Base-by-base conservation (phyloP, 2,329 filamentous ascomycete species). In the Calonectria ilicicola region DNA sequence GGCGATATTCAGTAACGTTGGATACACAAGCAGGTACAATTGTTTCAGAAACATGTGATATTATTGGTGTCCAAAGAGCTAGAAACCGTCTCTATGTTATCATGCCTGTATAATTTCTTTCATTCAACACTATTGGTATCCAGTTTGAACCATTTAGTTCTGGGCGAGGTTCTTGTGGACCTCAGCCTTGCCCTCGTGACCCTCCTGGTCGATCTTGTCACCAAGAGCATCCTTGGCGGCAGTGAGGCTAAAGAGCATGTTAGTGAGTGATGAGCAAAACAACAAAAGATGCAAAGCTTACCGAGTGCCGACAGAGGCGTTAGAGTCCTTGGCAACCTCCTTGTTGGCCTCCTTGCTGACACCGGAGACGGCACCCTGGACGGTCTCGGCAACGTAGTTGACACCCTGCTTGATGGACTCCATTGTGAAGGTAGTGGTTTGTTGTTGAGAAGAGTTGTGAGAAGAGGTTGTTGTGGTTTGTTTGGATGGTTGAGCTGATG, bases 281-380 rank as follows among this genome's bases (percentile, higher is more conserved):
- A 12, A 1, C 14, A 14, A 12, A 2, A 10, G n/a, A 15, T 53
- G 2, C 49, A 4, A 14, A 35, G 67, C 86, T 82, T 83, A 89
- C 87, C 92, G 91, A 82, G 89, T 91, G 80, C 83, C 77, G 67
- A 91, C 15, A 74, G 77, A 78, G 76, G 86, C 88, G 80, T 92
- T 86, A 82, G 80, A 81, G 82, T 91, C 89, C 89, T 93, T 93
- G 83, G 92, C 92, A 78, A 91, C 86, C 78, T 87, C 83, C 90
- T 93, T 93, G 91, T 93, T 93, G 87, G 87, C 86, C 87, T 93
- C 91, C 89, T 94, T 93, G 86, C 87, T 90, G 75, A 89, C 87
- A 79, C 87, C 87, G 74, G 88, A 85, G 77, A 86, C 81, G 65
- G 87, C 86, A 79, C 91, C 88, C 87, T 93, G 89, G 81, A 93